A percentile compares a stretch with the other conserved stretches of the same genome.
Evolutionary conservation across 2,329 filamentous ascomycete genomes (phyloP).

Genomic region (Plenodomus tracheiphilus): DNA sequence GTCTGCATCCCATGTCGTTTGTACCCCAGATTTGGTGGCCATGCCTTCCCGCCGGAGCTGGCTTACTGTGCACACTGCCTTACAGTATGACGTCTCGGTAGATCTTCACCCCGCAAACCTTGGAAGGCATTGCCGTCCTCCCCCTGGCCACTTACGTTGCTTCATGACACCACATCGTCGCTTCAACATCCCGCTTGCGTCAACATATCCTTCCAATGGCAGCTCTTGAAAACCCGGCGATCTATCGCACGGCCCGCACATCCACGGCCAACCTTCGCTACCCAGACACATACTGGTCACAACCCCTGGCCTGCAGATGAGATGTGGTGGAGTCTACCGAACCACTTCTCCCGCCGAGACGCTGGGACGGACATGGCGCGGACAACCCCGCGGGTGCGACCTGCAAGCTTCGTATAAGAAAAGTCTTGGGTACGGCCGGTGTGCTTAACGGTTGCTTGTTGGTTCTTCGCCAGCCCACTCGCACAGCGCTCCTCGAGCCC

Average conservation of each 20-base stretch:
- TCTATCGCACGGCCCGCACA: not conserved
- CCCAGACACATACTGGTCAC: not conserved
- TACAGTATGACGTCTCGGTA: constrained; percentile 13
- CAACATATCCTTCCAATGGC: constrained; percentile 3
- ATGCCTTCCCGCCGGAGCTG: too few relatives aligned
- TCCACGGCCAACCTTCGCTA: not conserved
- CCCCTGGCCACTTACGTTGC: not conserved
- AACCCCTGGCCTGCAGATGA: not conserved
- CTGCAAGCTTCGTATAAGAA: constrained; percentile 22
- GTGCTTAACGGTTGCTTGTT: not conserved
- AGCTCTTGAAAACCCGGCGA: not conserved
- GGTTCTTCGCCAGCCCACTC: not conserved
- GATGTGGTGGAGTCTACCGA: not conserved
- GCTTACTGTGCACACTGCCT: too few relatives aligned
- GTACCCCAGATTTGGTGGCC: not conserved
- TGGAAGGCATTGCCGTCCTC: not conserved
- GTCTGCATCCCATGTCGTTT: too few relatives aligned
- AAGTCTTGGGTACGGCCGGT: constrained; percentile 11
- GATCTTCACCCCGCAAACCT: constrained; percentile 12
- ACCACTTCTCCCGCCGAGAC: not conserved
- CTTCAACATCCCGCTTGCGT: constrained; percentile 3
- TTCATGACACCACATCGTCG: constrained; percentile 7
- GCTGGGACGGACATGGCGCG: constrained; percentile 11
- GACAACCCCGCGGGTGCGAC: not conserved
- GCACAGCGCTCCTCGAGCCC: not conserved